A percentile compares a stretch with the other conserved stretches of the same genome.
phyloP scores from a whole-genome alignment of 1,284 basidiomycete genomes.

The Melampsora americana region DNA sequence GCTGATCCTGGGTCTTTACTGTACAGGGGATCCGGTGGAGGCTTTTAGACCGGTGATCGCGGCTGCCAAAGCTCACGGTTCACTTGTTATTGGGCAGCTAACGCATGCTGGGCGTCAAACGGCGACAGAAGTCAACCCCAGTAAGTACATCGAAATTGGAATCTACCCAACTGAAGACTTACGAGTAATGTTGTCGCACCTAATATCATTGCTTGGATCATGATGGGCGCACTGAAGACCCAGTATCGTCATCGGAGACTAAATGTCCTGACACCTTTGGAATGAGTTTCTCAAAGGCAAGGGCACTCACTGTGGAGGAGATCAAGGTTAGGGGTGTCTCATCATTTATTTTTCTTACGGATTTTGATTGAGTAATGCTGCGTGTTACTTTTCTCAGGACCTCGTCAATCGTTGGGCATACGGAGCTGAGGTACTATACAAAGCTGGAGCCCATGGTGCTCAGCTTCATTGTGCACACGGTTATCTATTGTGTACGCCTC shows the following conservation, averaged over 20 bases:
- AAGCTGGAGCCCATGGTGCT: slow-evolving; percentile 55
- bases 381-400: slow-evolving; percentile 25
- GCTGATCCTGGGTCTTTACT: neutral
- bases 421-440: slow-evolving; percentile 54
- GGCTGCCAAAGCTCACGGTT: slow-evolving; percentile 56
- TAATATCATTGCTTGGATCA: slow-evolving; percentile 22
- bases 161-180: slow-evolving; percentile 49
- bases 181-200: slow-evolving; percentile 47
- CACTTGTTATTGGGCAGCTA: slow-evolving; percentile 56
- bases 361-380: neutral
- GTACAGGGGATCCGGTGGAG: slow-evolving; percentile 51
- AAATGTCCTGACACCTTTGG: slow-evolving; percentile 17
- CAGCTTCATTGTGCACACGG: too few relatives aligned
- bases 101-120: slow-evolving; percentile 57
- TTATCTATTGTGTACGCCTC: slow-evolving; percentile 47
- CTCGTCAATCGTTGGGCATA: slow-evolving; percentile 55
- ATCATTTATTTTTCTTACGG: neutral
- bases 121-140: slow-evolving; percentile 46
- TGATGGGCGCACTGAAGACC: slow-evolving; percentile 13
- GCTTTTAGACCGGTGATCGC: slow-evolving; percentile 54
- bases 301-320: slow-evolving; percentile 50
- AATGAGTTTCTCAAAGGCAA: slow-evolving; percentile 51
- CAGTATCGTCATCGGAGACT: slow-evolving; percentile 51
- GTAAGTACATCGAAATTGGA: slow-evolving; percentile 51
- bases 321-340: slow-evolving; percentile 48